Evolutionary conservation across 169 alveolate species (phyloP).

Genomic region (Eimeria sp.): DNA sequence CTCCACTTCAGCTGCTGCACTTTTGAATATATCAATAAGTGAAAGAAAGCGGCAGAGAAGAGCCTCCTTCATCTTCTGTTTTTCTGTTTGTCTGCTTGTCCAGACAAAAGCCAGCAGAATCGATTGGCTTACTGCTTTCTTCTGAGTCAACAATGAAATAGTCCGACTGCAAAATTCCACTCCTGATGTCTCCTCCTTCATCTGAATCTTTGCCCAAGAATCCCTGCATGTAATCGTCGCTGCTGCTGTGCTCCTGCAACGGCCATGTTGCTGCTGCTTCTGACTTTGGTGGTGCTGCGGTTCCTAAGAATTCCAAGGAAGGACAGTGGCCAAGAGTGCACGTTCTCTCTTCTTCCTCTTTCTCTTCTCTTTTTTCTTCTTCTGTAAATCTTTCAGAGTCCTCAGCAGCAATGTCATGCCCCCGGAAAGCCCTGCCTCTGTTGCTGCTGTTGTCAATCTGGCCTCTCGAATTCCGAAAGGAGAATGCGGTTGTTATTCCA

Average conservation of each 20-base stretch:
- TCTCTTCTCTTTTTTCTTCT: not conserved
- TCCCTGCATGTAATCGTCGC: not conserved
- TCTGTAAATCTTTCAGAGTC: not conserved
- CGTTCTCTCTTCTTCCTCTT: not conserved
- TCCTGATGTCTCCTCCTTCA: not conserved
- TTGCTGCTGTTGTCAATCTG: not conserved
- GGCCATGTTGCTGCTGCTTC: not conserved
- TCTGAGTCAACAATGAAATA: not conserved
- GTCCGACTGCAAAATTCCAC: not conserved
- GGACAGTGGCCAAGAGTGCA: conserved; percentile 31
- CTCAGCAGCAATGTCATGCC: not conserved
- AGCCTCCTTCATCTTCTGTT: too few species aligned
- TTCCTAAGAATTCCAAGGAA: conserved; percentile 18
- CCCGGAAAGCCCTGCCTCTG: conserved; percentile 20
- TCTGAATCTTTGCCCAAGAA: not conserved
- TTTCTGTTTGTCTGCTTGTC: not conserved
- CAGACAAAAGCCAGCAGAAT: not conserved
- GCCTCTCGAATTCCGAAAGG: not conserved
- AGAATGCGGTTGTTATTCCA: not conserved
- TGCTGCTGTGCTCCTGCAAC: not conserved
- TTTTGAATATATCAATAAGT: not conserved
- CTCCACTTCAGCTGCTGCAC: not conserved
- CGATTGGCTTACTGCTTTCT: not conserved
- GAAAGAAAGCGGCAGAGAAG: not conserved
- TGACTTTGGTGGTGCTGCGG: not conserved